These are phyloP conservation scores for Clarireedia hainanense DNA, from an alignment of 2,329 filamentous ascomycete species.

Conservation along the genomic window DNA sequence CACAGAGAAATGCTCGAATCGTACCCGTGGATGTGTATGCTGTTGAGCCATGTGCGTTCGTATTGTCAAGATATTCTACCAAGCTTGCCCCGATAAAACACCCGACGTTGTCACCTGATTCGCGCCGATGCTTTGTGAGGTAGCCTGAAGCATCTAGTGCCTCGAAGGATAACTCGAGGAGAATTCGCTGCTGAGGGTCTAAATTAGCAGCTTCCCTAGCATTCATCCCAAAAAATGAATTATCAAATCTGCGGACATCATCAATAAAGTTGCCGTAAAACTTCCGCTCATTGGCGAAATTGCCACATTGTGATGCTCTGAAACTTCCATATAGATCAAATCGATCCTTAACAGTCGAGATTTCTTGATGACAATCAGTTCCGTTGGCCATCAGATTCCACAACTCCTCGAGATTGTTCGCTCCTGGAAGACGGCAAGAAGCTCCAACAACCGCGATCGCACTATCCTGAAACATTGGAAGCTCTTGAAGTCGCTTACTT, in stretches of 20 bases:
- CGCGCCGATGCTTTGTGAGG: background rate
- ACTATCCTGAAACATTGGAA: background rate
- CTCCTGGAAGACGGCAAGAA: constrained; percentile 44
- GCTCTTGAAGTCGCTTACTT: background rate
- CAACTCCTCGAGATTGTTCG: constrained; percentile 49
- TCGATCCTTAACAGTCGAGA: constrained; percentile 4
- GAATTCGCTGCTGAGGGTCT: constrained; percentile 12
- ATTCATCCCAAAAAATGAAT: constrained; percentile 12
- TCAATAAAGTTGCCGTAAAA: constrained; percentile 12
- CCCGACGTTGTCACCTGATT: constrained; percentile 5
- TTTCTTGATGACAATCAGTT: constrained; percentile 24
- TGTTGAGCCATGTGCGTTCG: constrained; percentile 2
- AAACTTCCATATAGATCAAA: constrained; percentile 10
- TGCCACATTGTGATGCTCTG: constrained; percentile 6
- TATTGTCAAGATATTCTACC: constrained; percentile 10
- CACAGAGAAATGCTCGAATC: constrained; percentile 29
- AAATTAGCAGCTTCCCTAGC: constrained; percentile 14
- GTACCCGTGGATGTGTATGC: constrained; percentile 26
- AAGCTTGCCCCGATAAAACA: constrained; percentile 11
- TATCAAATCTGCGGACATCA: constrained; percentile 9
- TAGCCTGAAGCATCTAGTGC: constrained; percentile 11
- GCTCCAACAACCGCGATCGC: constrained; percentile 44
- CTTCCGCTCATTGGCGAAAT: background rate
- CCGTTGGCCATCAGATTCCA: constrained; percentile 71
- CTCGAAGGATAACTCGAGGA: constrained; percentile 9